phyloP scores from a whole-genome alignment of 2,329 filamentous ascomycete genomes.

The Graphiopsis chlorocephala region DNA sequence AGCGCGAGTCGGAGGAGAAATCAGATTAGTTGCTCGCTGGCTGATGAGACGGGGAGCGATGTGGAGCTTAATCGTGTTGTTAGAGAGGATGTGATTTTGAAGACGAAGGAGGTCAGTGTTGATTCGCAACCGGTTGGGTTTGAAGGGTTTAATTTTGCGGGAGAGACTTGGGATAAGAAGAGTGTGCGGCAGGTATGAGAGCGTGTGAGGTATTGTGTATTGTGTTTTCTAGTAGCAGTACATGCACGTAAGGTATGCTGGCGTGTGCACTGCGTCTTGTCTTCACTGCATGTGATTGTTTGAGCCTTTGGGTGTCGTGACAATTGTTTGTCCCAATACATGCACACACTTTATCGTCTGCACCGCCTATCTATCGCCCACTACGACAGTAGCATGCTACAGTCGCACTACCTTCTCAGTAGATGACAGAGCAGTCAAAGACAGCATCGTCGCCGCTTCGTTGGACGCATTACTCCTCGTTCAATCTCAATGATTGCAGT shows the following conservation, averaged over 20 bases:
- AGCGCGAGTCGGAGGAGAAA: not conserved
- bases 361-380: not conserved
- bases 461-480: not conserved
- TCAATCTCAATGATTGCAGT: not conserved
- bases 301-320: not conserved
- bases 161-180: not conserved
- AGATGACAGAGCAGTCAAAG: not conserved
- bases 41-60: slow-evolving; percentile 4
- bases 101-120: slow-evolving; percentile 4
- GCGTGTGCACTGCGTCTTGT: not conserved
- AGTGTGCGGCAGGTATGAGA: not conserved
- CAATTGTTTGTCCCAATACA: not conserved
- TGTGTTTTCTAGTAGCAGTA: not conserved
- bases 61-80: not conserved
- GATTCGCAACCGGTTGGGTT: not conserved
- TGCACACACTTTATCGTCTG: not conserved
- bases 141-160: not conserved
- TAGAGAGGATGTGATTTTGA: not conserved
- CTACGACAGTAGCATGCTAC: not conserved
- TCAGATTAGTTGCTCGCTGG: not conserved
- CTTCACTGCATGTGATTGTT: not conserved
- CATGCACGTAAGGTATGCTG: not conserved
- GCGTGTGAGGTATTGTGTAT: not conserved
- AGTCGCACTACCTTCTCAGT: not conserved
- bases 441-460: not conserved